Base-by-base conservation (phyloP, 345 rosid species). In the Cardiospermum halicacabum region DNA sequence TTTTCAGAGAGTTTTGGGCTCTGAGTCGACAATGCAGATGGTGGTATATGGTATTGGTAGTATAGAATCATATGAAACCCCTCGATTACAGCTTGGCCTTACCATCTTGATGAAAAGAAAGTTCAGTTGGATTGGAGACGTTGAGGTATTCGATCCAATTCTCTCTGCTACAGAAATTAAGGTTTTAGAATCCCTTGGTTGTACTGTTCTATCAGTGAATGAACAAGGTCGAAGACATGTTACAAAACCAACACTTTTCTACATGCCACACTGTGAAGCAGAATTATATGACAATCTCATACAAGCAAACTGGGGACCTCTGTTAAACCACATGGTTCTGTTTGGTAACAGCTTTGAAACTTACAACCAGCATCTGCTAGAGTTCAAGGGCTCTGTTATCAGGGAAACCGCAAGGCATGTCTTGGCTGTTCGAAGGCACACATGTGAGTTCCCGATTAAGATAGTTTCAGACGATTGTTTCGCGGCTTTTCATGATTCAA, bases 241-340 rank as follows among this genome's bases (percentile, higher is more conserved):
- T 56, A 42, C 34, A 51, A 87, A 76, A 69, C 93, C 97, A 56
- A 84, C 83, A 0, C 80, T 91, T 43, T 91, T 94, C 77, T 91
- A 77, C 73, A 91, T 91, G 99, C 95, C 95, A 13, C 97, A 91
- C 60, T 94, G 97, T 32, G 97, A 91, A 45, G 96, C 88, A 13
- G 87, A 60, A 78, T 62, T 94, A 22, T 94, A 87, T 40, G 67
- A 73, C 80, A 87, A 91, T 73, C 89, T 94, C 12, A 59, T 89
- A 66, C 81, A 82, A 53, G 83, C 85, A 9, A 91, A 91, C 48
- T 85, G 95, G 96, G 73, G 71, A n/a, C 43, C 47, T 2, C 83
- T 78, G 58, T 70, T 94, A 75, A 81, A 81, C 25, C 72, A 32
- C 2, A 66, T 91, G 8, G 81, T 67, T 3, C 47, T 94, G 75